Evolutionary conservation across 495 filamentous ascomycete genomes (phyloP).

Genomic region (Aspergillus steynii): DNA sequence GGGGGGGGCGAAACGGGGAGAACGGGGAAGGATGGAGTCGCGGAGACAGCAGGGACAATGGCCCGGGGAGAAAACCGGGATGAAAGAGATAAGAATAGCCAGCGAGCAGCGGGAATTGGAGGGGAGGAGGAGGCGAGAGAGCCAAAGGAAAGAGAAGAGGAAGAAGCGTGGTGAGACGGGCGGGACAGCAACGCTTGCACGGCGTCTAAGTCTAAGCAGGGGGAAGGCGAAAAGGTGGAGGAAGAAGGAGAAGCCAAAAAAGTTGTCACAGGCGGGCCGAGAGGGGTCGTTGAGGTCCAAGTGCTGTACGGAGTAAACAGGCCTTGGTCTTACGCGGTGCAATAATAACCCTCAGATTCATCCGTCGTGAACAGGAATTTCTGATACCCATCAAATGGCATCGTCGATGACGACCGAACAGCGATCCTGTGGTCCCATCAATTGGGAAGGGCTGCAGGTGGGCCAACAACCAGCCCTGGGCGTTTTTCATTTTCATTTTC

Average conservation of each 20-base stretch:
- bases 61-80: neutral
- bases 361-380: constrained; percentile 3
- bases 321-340: neutral
- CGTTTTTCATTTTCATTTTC: neutral
- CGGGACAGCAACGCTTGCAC: constrained; percentile 8
- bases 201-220: constrained; percentile 18
- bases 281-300: constrained; percentile 24
- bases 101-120: constrained; percentile 4
- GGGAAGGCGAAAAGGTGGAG: constrained; percentile 11
- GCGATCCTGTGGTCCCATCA: constrained; percentile 19
- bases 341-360: no score
- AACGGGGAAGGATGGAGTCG: neutral
- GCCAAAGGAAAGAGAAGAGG: constrained; percentile 12
- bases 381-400: constrained; percentile 23
- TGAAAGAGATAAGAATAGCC: neutral
- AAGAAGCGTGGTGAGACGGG: neutral
- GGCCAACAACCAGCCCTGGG: constrained; percentile 18
- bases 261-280: constrained; percentile 23
- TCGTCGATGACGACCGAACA: constrained; percentile 16
- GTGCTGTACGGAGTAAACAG: constrained; percentile 12
- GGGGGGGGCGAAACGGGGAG: neutral
- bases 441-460: constrained; percentile 23
- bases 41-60: neutral
- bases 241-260: neutral
- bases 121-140: constrained; percentile 15